phyloP scores from a whole-genome alignment of 345 rosid genomes.

The Toxicodendron radicans region DNA sequence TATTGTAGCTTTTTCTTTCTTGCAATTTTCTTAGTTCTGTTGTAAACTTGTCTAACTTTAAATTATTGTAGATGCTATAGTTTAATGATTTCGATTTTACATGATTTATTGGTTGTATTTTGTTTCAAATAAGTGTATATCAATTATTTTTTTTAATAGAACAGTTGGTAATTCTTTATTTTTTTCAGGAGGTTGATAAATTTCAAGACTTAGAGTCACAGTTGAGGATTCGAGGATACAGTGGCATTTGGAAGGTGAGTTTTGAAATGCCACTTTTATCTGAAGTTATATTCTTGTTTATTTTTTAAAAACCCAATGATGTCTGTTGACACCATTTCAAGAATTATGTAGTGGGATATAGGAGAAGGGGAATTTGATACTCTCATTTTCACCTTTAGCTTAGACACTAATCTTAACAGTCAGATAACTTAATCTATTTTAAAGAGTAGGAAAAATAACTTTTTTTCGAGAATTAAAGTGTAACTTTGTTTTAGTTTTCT shows the following conservation, averaged over 20 bases:
- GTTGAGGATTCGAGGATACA: conserved; percentile 65
- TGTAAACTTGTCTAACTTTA: background rate
- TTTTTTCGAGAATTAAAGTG: background rate
- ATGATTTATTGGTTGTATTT: background rate
- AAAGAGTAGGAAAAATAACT: conserved; percentile 1
- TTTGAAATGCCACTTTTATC: conserved; percentile 4
- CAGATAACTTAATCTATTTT: background rate
- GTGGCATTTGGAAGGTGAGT: conserved; percentile 84
- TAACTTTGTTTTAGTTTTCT: conserved; percentile 20
- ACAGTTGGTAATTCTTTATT: background rate
- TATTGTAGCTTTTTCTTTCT: background rate
- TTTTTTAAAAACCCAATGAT: no score
- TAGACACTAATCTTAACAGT: background rate
- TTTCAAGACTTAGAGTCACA: conserved; percentile 77
- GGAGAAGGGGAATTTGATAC: background rate
- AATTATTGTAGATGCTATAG: background rate
- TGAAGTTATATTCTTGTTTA: background rate
- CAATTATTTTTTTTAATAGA: background rate
- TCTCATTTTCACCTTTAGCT: background rate
- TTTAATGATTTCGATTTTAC: background rate
- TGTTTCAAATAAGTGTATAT: background rate
- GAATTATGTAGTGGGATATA: background rate
- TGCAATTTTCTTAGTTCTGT: conserved; percentile 1
- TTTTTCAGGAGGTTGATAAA: conserved; percentile 84
- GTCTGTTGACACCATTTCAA: background rate